Conservation (phyloP, 306 rosid genomes). For the Vigna reflexopilosa region DNA sequence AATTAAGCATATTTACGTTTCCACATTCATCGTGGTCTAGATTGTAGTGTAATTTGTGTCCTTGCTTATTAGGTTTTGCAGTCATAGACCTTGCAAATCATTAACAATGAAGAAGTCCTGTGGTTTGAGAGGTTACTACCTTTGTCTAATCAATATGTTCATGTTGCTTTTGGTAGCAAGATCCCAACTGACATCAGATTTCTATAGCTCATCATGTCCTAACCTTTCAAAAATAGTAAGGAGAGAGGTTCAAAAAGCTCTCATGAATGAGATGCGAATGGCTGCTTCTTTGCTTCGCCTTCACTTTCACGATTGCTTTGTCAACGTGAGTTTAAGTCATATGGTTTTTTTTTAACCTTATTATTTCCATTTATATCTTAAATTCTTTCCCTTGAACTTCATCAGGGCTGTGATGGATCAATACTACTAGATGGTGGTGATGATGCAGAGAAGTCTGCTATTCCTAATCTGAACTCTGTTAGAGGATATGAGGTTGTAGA, state of each 20-base stretch:
- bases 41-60: conserved; percentile 27
- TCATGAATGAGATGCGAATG: conserved; percentile 76
- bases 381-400: background rate
- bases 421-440: conserved; percentile 67
- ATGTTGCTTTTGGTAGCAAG: conserved; percentile 53
- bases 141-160: conserved; percentile 45
- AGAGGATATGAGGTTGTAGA: conserved; percentile 89
- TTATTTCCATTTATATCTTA: background rate
- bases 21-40: conserved; percentile 33
- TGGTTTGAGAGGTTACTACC: conserved; percentile 30
- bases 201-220: conserved; percentile 75
- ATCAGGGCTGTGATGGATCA: conserved; percentile 93
- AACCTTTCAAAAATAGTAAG: conserved; percentile 59
- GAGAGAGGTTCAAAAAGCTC: conserved; percentile 62
- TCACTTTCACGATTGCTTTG: conserved; percentile 97
- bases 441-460: conserved; percentile 65
- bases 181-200: conserved; percentile 69
- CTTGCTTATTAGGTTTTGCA: background rate
- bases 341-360: background rate
- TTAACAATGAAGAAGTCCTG: conserved; percentile 46
- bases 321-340: conserved; percentile 60
- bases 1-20: conserved; percentile 39
- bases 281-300: conserved; percentile 91
- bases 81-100: background rate
- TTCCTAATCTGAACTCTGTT: conserved; percentile 71